Evolutionary conservation across 345 rosid genomes (phyloP).

Genomic region (Populus tremula): DNA sequence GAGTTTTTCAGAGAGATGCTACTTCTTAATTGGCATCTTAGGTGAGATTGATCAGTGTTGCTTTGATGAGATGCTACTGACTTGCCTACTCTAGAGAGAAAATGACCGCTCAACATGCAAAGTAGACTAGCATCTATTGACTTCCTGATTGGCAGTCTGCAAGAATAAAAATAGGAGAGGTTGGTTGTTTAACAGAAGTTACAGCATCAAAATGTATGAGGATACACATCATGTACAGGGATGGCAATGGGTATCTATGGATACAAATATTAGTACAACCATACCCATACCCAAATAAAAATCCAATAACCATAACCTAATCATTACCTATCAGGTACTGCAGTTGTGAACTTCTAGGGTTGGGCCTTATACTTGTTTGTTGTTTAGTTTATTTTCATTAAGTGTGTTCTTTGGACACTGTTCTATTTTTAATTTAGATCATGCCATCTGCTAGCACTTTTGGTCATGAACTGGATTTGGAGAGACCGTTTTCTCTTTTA

Average conservation of each 20-base stretch:
- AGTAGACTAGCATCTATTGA: neutral
- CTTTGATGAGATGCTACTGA: neutral
- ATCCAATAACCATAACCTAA: too few relatives aligned
- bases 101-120: neutral
- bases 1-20: neutral
- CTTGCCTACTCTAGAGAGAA: too few relatives aligned
- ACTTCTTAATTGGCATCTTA: neutral
- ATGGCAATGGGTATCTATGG: too few relatives aligned
- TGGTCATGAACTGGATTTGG: too few relatives aligned
- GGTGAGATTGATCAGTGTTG: neutral
- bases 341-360: neutral
- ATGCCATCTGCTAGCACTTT: neutral
- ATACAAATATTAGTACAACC: too few relatives aligned
- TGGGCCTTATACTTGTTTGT: neutral
- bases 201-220: neutral
- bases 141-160: neutral
- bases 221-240: neutral
- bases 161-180: neutral
- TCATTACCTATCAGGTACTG: too few relatives aligned
- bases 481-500: too few relatives aligned
- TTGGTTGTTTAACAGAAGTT: neutral
- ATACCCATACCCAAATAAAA: too few relatives aligned
- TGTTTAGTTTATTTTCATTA: neutral
- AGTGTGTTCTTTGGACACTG: neutral
- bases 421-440: neutral